Percentiles rank a stretch among this genome's conserved stretches.
Conservation (phyloP, 2,329 filamentous ascomycete genomes). For the Huntiella omanensis region DNA sequence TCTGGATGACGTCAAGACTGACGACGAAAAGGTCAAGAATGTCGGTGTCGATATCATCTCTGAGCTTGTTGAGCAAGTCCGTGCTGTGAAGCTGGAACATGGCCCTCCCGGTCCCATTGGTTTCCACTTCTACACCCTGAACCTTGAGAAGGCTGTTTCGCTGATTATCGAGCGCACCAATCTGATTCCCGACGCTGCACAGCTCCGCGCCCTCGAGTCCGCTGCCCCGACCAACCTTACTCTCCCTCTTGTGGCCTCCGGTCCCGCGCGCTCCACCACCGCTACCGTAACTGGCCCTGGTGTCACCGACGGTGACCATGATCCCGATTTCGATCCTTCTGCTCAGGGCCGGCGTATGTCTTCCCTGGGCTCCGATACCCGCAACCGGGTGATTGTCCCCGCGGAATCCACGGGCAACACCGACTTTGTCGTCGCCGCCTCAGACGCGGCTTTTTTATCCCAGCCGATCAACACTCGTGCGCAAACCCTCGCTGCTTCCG, state of each 20-base stretch:
- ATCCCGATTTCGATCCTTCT: constrained; percentile 18
- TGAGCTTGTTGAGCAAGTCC: constrained; percentile 67
- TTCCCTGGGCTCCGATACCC: constrained; percentile 64
- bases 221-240: constrained; percentile 9
- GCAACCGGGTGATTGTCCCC: constrained; percentile 73
- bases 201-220: constrained; percentile 25
- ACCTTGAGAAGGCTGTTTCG: constrained; percentile 86
- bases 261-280: constrained; percentile 24
- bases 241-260: constrained; percentile 16
- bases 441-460: constrained; percentile 58
- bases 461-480: constrained; percentile 58
- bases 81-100: constrained; percentile 20
- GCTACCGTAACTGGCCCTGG: constrained; percentile 20
- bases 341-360: constrained; percentile 43
- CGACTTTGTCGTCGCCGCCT: constrained; percentile 53
- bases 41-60: constrained; percentile 66
- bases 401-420: constrained; percentile 38
- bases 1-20: constrained; percentile 53
- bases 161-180: constrained; percentile 74
- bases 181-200: constrained; percentile 44
- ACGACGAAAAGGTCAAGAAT: constrained; percentile 65
- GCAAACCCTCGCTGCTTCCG: constrained; percentile 81
- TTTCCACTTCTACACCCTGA: constrained; percentile 95
- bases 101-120: constrained; percentile 35
- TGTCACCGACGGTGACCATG: not conserved